Conservation (phyloP, 495 filamentous ascomycete genomes). For the Podospora pseudocomata region DNA sequence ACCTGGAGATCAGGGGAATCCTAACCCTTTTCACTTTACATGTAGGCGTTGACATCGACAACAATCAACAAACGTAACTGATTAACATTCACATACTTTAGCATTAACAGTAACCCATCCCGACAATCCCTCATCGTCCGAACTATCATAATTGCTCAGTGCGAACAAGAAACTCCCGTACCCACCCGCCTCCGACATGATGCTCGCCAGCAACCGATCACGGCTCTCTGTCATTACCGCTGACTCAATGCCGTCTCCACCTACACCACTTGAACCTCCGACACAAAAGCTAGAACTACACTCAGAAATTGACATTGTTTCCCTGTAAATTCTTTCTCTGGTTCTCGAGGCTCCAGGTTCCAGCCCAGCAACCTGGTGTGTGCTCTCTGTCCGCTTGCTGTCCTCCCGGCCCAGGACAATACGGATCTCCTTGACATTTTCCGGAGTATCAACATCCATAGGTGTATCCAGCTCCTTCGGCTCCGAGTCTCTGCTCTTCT, state of each 20-base stretch:
- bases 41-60: neutral
- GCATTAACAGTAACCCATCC: neutral
- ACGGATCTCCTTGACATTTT: neutral
- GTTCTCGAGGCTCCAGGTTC: neutral
- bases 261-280: neutral
- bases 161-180: conserved; percentile 1
- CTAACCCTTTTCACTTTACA: neutral
- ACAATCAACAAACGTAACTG: neutral
- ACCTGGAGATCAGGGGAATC: neutral
- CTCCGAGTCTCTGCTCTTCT: neutral
- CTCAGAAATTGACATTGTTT: neutral
- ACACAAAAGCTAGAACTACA: neutral
- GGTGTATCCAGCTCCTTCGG: neutral
- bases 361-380: neutral
- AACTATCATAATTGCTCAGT: neutral
- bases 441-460: neutral
- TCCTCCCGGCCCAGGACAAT: neutral
- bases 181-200: conserved; percentile 3
- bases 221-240: neutral
- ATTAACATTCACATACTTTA: neutral
- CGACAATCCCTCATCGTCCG: neutral
- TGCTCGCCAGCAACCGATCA: neutral
- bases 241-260: neutral
- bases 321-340: neutral
- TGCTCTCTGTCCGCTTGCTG: neutral